Conservation (phyloP, 495 filamentous ascomycete genomes). For the Cairneyella variabilis region DNA sequence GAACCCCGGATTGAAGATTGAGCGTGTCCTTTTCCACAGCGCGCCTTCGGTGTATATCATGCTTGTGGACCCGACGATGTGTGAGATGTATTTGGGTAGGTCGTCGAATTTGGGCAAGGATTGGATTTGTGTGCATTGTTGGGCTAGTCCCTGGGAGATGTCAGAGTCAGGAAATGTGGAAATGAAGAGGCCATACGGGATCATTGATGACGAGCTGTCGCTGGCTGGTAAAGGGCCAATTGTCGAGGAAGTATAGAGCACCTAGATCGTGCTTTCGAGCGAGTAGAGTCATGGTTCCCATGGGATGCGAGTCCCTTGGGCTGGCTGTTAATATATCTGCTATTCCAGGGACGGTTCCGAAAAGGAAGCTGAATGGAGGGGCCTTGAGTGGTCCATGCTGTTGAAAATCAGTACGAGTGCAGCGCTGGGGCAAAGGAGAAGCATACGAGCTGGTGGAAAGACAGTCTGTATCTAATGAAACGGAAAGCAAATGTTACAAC, state of each 20-base stretch:
- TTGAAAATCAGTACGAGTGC: not conserved
- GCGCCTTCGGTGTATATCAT: constrained; percentile 19
- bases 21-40: constrained; percentile 37
- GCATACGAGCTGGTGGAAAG: not conserved
- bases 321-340: not conserved
- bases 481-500: not conserved
- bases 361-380: constrained; percentile 1
- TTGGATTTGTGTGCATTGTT: not conserved
- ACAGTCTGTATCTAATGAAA: not conserved
- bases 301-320: constrained; percentile 4
- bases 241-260: constrained; percentile 5
- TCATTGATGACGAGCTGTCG: constrained; percentile 8
- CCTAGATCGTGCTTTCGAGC: constrained; percentile 3
- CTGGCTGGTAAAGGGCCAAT: not conserved
- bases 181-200: not conserved
- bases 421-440: too few relatives aligned
- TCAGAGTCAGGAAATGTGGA: not conserved
- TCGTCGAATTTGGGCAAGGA: not conserved
- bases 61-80: constrained; percentile 2
- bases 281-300: constrained; percentile 6
- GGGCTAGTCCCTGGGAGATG: constrained; percentile 2
- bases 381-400: constrained; percentile 2
- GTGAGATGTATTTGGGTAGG: constrained; percentile 4
- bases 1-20: constrained; percentile 38
- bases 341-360: constrained; percentile 4